phyloP scores from a whole-genome alignment of 225 moss, liverwort and hornwort species.

The Sphagnum tenellum region DNA sequence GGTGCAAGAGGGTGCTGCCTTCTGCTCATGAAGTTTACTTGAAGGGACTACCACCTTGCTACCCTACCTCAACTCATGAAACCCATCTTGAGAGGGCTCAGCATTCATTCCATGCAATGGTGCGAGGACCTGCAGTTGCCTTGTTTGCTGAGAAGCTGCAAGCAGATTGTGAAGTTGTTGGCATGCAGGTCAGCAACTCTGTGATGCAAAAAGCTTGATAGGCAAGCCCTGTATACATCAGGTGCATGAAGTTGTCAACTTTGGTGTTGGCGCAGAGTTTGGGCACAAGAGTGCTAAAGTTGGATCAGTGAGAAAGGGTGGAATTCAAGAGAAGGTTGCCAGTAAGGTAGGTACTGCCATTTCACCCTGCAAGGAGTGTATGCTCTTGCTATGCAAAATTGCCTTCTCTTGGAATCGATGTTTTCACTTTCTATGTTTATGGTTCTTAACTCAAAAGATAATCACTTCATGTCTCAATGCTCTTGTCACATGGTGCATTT shows the following conservation, averaged over 20 bases:
- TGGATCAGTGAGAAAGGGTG: constrained; percentile 18
- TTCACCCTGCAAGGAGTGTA: too few species aligned
- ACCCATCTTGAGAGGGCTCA: constrained; percentile 73
- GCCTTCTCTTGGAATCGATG: too few species aligned
- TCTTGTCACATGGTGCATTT: too few species aligned
- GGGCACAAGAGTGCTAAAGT: constrained; percentile 7
- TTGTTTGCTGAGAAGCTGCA: constrained; percentile 56
- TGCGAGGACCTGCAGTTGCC: constrained; percentile 78
- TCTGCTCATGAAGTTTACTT: constrained; percentile 61
- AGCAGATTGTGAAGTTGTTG: constrained; percentile 79
- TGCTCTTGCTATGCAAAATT: too few species aligned
- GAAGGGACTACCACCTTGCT: constrained; percentile 73
- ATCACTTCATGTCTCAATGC: too few species aligned
- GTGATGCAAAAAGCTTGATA: constrained; percentile 89
- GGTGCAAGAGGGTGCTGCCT: constrained; percentile 79
- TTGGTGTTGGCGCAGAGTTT: constrained; percentile 10
- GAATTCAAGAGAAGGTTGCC: constrained; percentile 17
- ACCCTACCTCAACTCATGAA: constrained; percentile 67
- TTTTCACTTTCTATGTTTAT: too few species aligned
- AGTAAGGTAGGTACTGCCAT: constrained; percentile 19
- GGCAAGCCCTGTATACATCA: constrained; percentile 88
- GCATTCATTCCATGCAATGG: constrained; percentile 56
- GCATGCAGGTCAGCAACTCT: constrained; percentile 83
- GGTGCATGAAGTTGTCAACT: constrained; percentile 52
- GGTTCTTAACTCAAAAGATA: too few species aligned